phyloP scores from a whole-genome alignment of 2,329 filamentous ascomycete genomes.

The Aspergillus thermomutatus region DNA sequence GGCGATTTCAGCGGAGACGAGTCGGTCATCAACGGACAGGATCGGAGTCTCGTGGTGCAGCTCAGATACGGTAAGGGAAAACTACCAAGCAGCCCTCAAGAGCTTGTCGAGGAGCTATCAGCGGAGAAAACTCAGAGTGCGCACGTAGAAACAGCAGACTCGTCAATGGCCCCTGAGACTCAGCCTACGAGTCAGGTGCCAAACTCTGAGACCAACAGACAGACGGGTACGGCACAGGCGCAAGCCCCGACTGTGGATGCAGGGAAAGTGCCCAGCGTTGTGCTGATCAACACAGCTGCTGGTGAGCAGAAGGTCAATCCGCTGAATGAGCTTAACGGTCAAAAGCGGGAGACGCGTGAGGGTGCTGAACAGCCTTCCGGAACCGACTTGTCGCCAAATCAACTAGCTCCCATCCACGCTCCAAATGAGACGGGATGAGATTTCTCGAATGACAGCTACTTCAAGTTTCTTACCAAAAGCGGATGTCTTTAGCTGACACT shows the following conservation, averaged over 20 bases:
- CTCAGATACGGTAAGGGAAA: slow-evolving; percentile 48
- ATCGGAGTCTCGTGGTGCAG: slow-evolving; percentile 70
- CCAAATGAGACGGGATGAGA: background rate
- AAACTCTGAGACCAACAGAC: slow-evolving; percentile 4
- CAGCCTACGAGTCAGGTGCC: slow-evolving; percentile 1
- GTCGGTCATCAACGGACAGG: slow-evolving; percentile 49
- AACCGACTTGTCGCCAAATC: background rate
- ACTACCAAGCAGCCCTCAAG: slow-evolving; percentile 13
- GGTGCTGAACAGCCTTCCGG: background rate
- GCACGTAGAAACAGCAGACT: slow-evolving; percentile 10
- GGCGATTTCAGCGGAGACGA: slow-evolving; percentile 41
- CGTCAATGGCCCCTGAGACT: slow-evolving; percentile 3
- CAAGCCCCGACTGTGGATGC: background rate
- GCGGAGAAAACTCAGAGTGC: slow-evolving; percentile 5
- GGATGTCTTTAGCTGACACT: background rate
- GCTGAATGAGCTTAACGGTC: background rate
- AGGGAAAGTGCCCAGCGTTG: background rate
- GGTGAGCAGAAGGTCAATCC: background rate
- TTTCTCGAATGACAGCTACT: background rate
- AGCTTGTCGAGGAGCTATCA: slow-evolving; percentile 15
- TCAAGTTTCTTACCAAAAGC: background rate
- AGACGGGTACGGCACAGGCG: background rate
- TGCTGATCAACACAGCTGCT: background rate
- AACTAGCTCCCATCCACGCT: background rate
- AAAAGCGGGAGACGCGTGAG: background rate